Evolutionary conservation across 1,139 yeast genomes (phyloP).

Genomic region (Arxiozyma telluris): DNA sequence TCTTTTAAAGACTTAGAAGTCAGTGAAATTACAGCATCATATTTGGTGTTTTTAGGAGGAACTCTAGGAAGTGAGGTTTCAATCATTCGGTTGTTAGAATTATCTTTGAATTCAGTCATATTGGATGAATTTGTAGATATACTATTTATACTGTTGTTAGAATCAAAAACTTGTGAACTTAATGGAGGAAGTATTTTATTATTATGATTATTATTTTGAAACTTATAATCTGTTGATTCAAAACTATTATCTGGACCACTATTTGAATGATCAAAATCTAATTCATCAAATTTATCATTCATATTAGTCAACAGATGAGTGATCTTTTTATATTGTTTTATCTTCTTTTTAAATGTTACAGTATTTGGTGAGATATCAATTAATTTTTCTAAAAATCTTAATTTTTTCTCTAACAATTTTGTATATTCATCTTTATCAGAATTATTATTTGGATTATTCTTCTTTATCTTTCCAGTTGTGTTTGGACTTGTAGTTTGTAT

Average conservation of each 20-base stretch:
- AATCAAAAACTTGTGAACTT: background rate
- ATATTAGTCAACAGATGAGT: slow-evolving; percentile 30
- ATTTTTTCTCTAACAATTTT: slow-evolving; percentile 41
- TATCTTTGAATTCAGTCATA: background rate
- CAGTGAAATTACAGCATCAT: background rate
- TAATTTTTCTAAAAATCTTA: slow-evolving; percentile 39
- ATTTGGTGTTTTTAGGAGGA: background rate
- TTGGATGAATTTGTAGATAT: background rate
- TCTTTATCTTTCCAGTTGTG: background rate
- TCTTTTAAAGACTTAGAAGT: slow-evolving; percentile 27
- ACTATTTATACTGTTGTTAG: background rate
- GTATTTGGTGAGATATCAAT: slow-evolving; percentile 29
- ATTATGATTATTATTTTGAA: background rate
- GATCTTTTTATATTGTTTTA: slow-evolving; percentile 36
- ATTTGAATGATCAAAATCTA: background rate
- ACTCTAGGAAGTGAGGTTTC: background rate
- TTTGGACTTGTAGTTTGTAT: background rate
- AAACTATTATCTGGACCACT: slow-evolving; percentile 1
- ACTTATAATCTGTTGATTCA: background rate
- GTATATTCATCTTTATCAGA: slow-evolving; percentile 43
- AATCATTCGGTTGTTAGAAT: background rate
- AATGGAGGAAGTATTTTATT: slow-evolving; percentile 3
- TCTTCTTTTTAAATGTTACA: slow-evolving; percentile 23
- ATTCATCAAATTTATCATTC: slow-evolving; percentile 9
- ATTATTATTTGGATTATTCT: background rate